These are phyloP conservation scores for Parastagonospora nodorum DNA, from an alignment of 2,329 filamentous ascomycete species.

Conservation along the genomic window DNA sequence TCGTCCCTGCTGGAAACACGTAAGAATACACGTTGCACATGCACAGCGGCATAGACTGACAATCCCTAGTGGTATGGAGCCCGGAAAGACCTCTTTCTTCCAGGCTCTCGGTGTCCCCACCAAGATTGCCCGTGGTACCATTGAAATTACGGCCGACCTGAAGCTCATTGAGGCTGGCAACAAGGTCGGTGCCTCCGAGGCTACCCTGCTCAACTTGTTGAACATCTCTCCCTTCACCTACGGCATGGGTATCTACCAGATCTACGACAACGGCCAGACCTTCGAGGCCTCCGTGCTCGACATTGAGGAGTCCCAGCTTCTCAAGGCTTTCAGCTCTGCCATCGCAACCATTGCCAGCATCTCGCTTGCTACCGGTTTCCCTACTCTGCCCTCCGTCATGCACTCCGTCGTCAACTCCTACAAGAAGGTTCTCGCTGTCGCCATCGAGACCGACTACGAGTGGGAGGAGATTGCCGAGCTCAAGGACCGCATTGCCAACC, in stretches of 20 bases:
- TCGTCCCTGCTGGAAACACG: constrained; percentile 95
- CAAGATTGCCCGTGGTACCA: constrained; percentile 99
- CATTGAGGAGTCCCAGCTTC: constrained; percentile 92
- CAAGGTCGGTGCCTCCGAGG: constrained; percentile 99
- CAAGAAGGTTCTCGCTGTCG: constrained; percentile 94
- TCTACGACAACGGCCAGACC: constrained; percentile 96
- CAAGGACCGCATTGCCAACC: constrained; percentile 99
- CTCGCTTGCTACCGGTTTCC: constrained; percentile 93
- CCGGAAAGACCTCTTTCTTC: constrained; percentile 99
- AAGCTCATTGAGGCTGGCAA: constrained; percentile 91
- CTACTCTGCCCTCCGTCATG: constrained; percentile 92
- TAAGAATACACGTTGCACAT: constrained; percentile 18
- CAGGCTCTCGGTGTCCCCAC: constrained; percentile 99
- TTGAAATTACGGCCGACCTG: constrained; percentile 97
- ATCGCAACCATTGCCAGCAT: constrained; percentile 86
- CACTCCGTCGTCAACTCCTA: constrained; percentile 97
- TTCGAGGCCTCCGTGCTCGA: constrained; percentile 88
- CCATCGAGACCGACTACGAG: constrained; percentile 85
- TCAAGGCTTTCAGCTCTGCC: constrained; percentile 78
- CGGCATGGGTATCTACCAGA: constrained; percentile 93
- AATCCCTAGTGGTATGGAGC: constrained; percentile 80
- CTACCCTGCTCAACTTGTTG: constrained; percentile 98
- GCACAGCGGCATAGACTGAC: constrained; percentile 16
- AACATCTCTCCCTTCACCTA: constrained; percentile 87
- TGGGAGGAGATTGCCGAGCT: constrained; percentile 97